Base-by-base conservation (phyloP, 257 asterid species). In the Penstemon newberryi region DNA sequence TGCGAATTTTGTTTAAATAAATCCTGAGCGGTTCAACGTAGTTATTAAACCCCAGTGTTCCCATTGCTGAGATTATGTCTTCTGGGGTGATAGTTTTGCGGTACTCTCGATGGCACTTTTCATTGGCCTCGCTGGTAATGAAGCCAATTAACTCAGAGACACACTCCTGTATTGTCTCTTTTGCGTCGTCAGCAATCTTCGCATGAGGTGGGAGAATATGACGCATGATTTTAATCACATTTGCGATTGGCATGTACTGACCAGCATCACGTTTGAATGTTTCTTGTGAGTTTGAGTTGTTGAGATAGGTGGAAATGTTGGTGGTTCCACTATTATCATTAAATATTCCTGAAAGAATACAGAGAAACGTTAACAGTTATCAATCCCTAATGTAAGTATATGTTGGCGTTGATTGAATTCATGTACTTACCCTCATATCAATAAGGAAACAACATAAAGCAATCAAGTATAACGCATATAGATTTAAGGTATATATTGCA, bases 121-220 rank as follows among this genome's bases (percentile, higher is more conserved):
- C 66, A 1, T 70, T 76, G 2, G 76, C 80, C 47, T 70, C 80
- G 3, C 42, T 4, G 3, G 80, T 70, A 57, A 76, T 42, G 13
- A 76, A 60, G 51, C 41, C 18, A 1, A 76, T 54, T 8, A 47
- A 76, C 8, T 70, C 73, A 0, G 76, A 51, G 0, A 71, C 60
- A 18, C 76, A 76, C 53, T 65, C 65, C 10, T 70, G 76, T 4
- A 76, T 10, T 0, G 63, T 2, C 25, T 53, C 61, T 19, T 70
- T 76, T 0, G 70, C 65, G 0, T 40, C 73, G 1, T 60, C 70
- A 0, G 73, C 69, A 4, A 76, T 25, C 44, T 51, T 70, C 8
- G 70, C 80, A 4, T 64, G 50, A 0, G 51, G 40, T 1, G 79
- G 79, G 5, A 74, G 51, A 3, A 33, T 9, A 2, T 25, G 7